Conservation (phyloP, 371 early-diverging fungal genomes). For the Rhizopus sp. region DNA sequence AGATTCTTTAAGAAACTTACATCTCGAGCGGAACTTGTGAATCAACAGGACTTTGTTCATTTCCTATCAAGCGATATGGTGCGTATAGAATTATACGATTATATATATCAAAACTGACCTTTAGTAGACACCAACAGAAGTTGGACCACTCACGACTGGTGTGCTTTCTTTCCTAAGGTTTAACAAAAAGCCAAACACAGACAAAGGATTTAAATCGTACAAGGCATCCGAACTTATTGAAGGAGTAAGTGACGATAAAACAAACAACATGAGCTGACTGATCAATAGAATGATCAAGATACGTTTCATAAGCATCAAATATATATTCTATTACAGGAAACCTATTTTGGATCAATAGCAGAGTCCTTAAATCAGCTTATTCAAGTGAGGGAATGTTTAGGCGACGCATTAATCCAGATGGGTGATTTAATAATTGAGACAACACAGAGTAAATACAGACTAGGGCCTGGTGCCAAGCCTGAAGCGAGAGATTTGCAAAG, state of each 20-base stretch:
- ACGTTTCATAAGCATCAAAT: slow-evolving; percentile 62
- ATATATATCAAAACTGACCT: slow-evolving; percentile 1
- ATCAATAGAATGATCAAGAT: slow-evolving; percentile 56
- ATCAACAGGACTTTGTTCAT: slow-evolving; percentile 47
- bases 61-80: slow-evolving; percentile 68
- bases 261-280: slow-evolving; percentile 43
- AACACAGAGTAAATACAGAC: slow-evolving; percentile 59
- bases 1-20: slow-evolving; percentile 54
- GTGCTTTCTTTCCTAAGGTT: slow-evolving; percentile 53
- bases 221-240: slow-evolving; percentile 56
- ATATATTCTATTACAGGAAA: slow-evolving; percentile 56
- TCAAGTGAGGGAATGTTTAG: slow-evolving; percentile 53
- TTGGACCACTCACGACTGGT: slow-evolving; percentile 37
- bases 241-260: slow-evolving; percentile 54
- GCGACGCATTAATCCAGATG: slow-evolving; percentile 50
- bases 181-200: slow-evolving; percentile 53
- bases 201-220: slow-evolving; percentile 56
- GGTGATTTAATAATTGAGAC: slow-evolving; percentile 64
- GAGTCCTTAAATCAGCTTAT: slow-evolving; percentile 50
- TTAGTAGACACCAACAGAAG: slow-evolving; percentile 41
- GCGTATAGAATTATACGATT: slow-evolving; percentile 11
- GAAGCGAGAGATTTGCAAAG: slow-evolving; percentile 53
- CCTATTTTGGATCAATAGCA: slow-evolving; percentile 52
- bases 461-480: slow-evolving; percentile 53
- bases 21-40: slow-evolving; percentile 39